phyloP scores from a whole-genome alignment of 1,284 basidiomycete genomes.

The Sporisorium reilianum region DNA sequence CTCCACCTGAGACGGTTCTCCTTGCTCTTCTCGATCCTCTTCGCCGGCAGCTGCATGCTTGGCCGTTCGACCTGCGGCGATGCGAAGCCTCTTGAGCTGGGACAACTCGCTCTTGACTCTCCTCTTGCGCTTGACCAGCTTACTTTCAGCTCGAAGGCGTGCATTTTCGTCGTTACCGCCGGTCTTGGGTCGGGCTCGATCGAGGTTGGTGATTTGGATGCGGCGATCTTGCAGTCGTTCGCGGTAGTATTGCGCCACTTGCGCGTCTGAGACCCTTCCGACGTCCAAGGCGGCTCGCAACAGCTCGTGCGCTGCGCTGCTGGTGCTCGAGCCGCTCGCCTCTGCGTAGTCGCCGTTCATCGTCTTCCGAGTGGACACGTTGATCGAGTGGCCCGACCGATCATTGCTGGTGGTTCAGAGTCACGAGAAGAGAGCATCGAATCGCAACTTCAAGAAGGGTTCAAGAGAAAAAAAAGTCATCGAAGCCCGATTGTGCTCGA shows the following conservation, averaged over 20 bases:
- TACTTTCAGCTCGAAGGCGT: slow-evolving; percentile 27
- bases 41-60: slow-evolving; percentile 13
- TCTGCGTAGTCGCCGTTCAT: slow-evolving; percentile 21
- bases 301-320: slow-evolving; percentile 26
- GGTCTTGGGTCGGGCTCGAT: slow-evolving; percentile 42
- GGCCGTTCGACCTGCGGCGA: slow-evolving; percentile 23
- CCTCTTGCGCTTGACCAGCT: slow-evolving; percentile 35
- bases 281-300: slow-evolving; percentile 24
- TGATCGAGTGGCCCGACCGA: neutral
- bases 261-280: slow-evolving; percentile 21
- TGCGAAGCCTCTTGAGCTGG: slow-evolving; percentile 42
- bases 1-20: neutral
- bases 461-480: neutral
- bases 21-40: neutral
- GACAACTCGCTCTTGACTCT: slow-evolving; percentile 46
- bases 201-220: slow-evolving; percentile 52
- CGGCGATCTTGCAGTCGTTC: slow-evolving; percentile 49
- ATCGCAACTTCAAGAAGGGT: too few species aligned
- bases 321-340: slow-evolving; percentile 23
- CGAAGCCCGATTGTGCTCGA: neutral
- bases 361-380: neutral
- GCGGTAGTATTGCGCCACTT: slow-evolving; percentile 39
- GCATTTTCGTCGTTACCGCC: slow-evolving; percentile 34
- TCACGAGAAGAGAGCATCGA: neutral
- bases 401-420: neutral